A percentile compares a stretch with the other conserved stretches of the same genome.
These are phyloP conservation scores for Conticribra guillardii DNA, from an alignment of 108 stramenopile genomes.

Conservation along the genomic window DNA sequence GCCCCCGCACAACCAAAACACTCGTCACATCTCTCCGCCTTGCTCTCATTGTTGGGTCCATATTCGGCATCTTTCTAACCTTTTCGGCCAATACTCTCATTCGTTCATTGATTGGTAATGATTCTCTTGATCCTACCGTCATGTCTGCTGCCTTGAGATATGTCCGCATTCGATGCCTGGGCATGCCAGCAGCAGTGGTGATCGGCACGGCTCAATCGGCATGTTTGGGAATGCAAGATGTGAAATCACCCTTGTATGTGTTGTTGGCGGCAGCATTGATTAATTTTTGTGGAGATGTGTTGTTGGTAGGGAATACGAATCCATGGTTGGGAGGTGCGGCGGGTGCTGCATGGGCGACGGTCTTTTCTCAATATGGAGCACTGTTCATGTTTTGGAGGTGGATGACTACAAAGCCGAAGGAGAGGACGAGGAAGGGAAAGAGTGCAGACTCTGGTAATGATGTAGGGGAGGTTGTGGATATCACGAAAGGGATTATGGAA, in stretches of 20 bases:
- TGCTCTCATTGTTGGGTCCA: conserved; percentile 64
- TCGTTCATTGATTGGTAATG: conserved; percentile 75
- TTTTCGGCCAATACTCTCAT: conserved; percentile 52
- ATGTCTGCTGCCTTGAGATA: conserved; percentile 76
- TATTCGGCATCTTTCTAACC: conserved; percentile 60
- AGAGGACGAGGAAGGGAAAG: conserved; percentile 8
- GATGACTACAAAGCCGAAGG: conserved; percentile 44
- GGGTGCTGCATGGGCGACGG: conserved; percentile 93
- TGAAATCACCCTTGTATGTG: conserved; percentile 75
- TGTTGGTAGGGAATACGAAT: conserved; percentile 63
- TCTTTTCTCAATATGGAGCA: conserved; percentile 82
- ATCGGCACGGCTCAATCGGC: conserved; percentile 83
- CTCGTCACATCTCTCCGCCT: conserved; percentile 74
- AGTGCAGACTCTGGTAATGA: conserved; percentile 4
- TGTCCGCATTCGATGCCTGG: conserved; percentile 83
- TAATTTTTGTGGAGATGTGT: conserved; percentile 77
- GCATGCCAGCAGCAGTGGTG: conserved; percentile 83
- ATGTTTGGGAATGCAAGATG: conserved; percentile 72
- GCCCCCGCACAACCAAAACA: conserved; percentile 54
- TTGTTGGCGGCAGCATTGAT: conserved; percentile 78
- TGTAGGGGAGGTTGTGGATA: conserved; percentile 34
- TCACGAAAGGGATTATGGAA: conserved; percentile 70
- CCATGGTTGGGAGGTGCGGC: conserved; percentile 78
- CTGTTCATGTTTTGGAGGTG: conserved; percentile 72
- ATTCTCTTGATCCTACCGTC: conserved; percentile 68